These are phyloP conservation scores for Aeschynomene evenia DNA, from an alignment of 306 rosid species.

Conservation along the genomic window DNA sequence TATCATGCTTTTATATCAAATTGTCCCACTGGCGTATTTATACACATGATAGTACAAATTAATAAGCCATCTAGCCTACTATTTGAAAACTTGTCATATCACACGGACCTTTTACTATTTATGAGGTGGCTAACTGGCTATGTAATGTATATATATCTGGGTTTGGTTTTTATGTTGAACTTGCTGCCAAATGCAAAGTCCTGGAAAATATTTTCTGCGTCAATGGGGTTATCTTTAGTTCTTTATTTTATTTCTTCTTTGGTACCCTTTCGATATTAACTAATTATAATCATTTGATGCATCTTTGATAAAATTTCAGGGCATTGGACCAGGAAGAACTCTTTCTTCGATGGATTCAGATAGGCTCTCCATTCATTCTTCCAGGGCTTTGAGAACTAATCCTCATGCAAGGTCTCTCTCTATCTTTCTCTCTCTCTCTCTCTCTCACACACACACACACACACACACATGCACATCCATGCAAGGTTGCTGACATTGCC, in stretches of 20 bases:
- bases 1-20: neutral
- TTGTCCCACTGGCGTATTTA: neutral
- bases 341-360: conserved; percentile 70
- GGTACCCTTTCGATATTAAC: neutral
- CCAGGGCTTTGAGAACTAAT: conserved; percentile 67
- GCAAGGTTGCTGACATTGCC: conserved; percentile 15
- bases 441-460: neutral
- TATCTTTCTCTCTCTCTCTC: conserved; percentile 34
- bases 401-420: conserved; percentile 65
- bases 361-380: conserved; percentile 87
- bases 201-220: conserved; percentile 9
- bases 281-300: conserved; percentile 25
- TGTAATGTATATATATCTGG: neutral
- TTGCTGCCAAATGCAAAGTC: conserved; percentile 8
- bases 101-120: neutral
- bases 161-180: neutral
- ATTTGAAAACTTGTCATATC: conserved; percentile 1
- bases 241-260: neutral
- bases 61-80: neutral
- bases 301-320: conserved; percentile 52
- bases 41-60: neutral
- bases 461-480: neutral
- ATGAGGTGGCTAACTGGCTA: neutral
- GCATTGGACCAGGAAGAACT: conserved; percentile 63
- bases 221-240: conserved; percentile 11